Percentiles rank a stretch among this genome's conserved stretches.
phyloP scores from a whole-genome alignment of 768 basidiomycete species.

The Tulasnella sp. region DNA sequence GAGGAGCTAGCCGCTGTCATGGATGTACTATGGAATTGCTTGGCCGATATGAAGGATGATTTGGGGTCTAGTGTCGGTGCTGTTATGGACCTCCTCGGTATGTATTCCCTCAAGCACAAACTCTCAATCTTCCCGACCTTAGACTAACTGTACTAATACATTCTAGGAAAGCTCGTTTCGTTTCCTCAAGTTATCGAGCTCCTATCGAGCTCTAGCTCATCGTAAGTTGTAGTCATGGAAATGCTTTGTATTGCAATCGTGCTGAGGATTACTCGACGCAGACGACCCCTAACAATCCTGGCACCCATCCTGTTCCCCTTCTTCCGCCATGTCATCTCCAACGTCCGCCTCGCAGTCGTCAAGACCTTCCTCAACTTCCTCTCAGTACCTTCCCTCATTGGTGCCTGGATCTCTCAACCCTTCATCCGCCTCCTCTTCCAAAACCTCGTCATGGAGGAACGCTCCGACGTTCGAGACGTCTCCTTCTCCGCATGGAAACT shows the following conservation, averaged over 20 bases:
- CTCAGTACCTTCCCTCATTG: slow-evolving; percentile 57
- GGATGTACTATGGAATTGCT: slow-evolving; percentile 79
- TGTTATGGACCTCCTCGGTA: slow-evolving; percentile 95
- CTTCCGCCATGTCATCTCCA: slow-evolving; percentile 92
- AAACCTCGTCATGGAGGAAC: slow-evolving; percentile 88
- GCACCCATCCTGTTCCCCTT: slow-evolving; percentile 88
- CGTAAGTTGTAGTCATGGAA: slow-evolving; percentile 42
- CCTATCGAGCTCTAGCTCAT: slow-evolving; percentile 53
- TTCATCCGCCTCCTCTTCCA: slow-evolving; percentile 84
- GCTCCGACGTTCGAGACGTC: slow-evolving; percentile 65
- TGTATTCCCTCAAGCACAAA: slow-evolving; percentile 18
- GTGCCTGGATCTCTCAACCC: slow-evolving; percentile 67
- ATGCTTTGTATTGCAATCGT: background rate
- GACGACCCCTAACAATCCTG: slow-evolving; percentile 69
- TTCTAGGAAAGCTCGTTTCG: slow-evolving; percentile 67
- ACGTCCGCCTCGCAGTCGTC: slow-evolving; percentile 87
- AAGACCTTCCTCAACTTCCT: slow-evolving; percentile 83
- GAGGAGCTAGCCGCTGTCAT: slow-evolving; percentile 64
- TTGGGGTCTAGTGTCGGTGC: slow-evolving; percentile 91
- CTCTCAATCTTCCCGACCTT: background rate
- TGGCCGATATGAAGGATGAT: slow-evolving; percentile 91
- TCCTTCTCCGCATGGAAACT: slow-evolving; percentile 66
- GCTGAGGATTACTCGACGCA: slow-evolving; percentile 26
- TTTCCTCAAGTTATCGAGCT: slow-evolving; percentile 69
- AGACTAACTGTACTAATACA: background rate